Evolutionary conservation across 148 eudicot genomes (phyloP).

Genomic region (Heliosperma pusillum): DNA sequence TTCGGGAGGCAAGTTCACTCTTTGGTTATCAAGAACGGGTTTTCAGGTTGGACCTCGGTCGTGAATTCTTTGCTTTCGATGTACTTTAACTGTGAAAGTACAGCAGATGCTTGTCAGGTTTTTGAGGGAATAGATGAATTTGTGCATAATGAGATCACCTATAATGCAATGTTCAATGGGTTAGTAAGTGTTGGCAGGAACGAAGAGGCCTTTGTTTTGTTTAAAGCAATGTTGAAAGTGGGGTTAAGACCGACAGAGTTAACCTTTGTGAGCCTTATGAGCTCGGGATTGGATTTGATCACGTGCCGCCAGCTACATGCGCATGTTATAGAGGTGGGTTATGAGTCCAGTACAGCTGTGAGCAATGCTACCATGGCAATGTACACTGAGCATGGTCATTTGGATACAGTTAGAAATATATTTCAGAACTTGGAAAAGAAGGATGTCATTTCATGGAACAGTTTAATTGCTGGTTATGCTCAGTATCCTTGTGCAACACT

Average conservation of each 20-base stretch:
- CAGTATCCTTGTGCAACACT: constrained; percentile 31
- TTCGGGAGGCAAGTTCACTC: constrained; percentile 67
- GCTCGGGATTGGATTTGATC: constrained; percentile 38
- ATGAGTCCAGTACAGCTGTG: constrained; percentile 50
- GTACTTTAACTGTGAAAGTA: constrained; percentile 53
- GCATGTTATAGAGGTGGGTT: constrained; percentile 63
- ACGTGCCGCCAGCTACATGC: constrained; percentile 47
- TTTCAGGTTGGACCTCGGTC: constrained; percentile 46
- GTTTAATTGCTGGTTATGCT: constrained; percentile 59
- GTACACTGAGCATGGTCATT: constrained; percentile 52
- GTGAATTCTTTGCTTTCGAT: constrained; percentile 55
- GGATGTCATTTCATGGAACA: constrained; percentile 79
- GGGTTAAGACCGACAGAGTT: constrained; percentile 56
- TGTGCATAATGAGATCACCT: constrained; percentile 55
- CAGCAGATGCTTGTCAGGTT: constrained; percentile 43
- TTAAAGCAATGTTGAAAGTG: constrained; percentile 47
- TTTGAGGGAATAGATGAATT: constrained; percentile 41
- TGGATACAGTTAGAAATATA: constrained; percentile 33
- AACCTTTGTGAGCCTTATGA: constrained; percentile 70
- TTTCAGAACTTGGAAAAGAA: constrained; percentile 47
- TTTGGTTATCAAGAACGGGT: constrained; percentile 49
- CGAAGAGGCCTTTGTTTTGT: constrained; percentile 47
- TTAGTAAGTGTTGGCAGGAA: constrained; percentile 45
- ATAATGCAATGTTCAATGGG: constrained; percentile 73
- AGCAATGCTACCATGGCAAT: constrained; percentile 69